Evolutionary conservation across 345 rosid genomes (phyloP).

Genomic region (Eutrema japonicum): DNA sequence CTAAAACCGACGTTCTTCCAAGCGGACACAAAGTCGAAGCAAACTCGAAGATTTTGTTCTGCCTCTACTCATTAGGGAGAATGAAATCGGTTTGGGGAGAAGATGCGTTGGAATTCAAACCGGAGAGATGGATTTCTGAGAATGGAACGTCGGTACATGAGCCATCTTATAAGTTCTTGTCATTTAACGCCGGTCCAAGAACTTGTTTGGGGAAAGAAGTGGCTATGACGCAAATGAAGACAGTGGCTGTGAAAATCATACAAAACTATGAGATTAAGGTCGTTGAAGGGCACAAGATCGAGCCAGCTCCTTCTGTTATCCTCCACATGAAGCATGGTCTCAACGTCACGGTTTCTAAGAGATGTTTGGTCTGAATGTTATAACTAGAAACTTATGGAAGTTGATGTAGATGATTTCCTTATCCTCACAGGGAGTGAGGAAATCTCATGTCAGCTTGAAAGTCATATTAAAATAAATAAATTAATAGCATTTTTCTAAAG

Average conservation of each 20-base stretch:
- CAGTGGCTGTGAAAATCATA: conserved; percentile 48
- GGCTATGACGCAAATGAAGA: conserved; percentile 62
- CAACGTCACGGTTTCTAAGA: conserved; percentile 45
- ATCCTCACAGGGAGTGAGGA: neutral
- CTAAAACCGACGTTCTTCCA: conserved; percentile 49
- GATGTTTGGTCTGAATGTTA: conserved; percentile 30
- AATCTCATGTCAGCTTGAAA: conserved; percentile 5
- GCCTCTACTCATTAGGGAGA: conserved; percentile 47
- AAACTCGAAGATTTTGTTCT: conserved; percentile 38
- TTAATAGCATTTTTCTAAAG: neutral
- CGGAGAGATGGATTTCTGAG: conserved; percentile 52
- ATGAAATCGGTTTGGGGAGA: conserved; percentile 56
- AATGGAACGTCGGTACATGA: conserved; percentile 38
- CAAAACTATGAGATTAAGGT: conserved; percentile 49
- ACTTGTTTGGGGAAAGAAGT: conserved; percentile 66
- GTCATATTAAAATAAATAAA: conserved; percentile 3
- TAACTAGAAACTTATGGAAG: conserved; percentile 2
- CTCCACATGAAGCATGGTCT: conserved; percentile 61
- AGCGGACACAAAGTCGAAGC: conserved; percentile 50
- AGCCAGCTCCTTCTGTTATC: conserved; percentile 46
- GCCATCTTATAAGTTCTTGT: conserved; percentile 62
- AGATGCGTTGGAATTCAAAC: conserved; percentile 51
- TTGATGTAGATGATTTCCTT: conserved; percentile 25
- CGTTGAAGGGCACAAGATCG: conserved; percentile 47
- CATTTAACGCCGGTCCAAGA: conserved; percentile 72